phyloP scores from a whole-genome alignment of 2,329 filamentous ascomycete genomes.

The Blumeria hordei region DNA sequence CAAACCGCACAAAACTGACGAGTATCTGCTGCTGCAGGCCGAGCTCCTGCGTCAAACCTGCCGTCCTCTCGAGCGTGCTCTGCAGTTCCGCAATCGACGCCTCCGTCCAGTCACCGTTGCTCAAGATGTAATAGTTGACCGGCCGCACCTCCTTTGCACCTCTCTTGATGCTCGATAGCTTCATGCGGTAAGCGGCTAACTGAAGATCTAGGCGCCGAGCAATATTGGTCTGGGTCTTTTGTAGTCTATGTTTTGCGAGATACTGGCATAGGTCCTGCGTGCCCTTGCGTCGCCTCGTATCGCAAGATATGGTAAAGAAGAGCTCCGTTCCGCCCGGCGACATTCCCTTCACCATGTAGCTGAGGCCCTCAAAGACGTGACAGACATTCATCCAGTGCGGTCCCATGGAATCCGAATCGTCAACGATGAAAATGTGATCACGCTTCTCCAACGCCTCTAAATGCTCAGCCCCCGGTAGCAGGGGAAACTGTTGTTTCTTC shows the following conservation, averaged over 20 bases:
- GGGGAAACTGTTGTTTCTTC: constrained; percentile 7
- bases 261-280: constrained; percentile 6
- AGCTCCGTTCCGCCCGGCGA: constrained; percentile 11
- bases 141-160: constrained; percentile 5
- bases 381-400: constrained; percentile 9
- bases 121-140: constrained; percentile 9
- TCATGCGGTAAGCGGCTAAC: constrained; percentile 6
- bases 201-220: constrained; percentile 7
- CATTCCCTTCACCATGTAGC: constrained; percentile 12
- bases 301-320: constrained; percentile 10
- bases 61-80: background rate
- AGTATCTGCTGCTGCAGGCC: background rate
- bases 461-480: constrained; percentile 5
- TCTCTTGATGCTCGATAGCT: constrained; percentile 3
- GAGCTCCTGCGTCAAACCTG: background rate
- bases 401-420: constrained; percentile 12
- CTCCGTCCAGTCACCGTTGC: constrained; percentile 7
- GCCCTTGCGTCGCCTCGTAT: constrained; percentile 8
- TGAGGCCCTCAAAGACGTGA: constrained; percentile 10
- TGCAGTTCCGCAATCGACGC: constrained; percentile 12
- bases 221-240: constrained; percentile 6
- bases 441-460: constrained; percentile 9
- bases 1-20: background rate
- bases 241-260: constrained; percentile 3
- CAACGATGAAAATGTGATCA: constrained; percentile 15